Evolutionary conservation across 306 rosid species (phyloP).

Genomic region (Aeschynomene evenia): DNA sequence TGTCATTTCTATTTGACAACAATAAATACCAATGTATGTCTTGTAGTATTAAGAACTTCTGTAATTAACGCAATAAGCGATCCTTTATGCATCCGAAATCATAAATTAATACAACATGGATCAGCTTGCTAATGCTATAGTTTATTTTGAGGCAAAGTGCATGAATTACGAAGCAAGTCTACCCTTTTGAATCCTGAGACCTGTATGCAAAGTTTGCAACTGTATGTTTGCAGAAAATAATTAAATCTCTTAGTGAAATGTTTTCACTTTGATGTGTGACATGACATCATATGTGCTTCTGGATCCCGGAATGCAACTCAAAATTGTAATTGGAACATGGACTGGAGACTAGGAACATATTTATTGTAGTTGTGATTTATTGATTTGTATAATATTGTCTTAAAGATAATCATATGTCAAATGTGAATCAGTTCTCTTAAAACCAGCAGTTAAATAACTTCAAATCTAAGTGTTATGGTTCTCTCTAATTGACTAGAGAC

Average conservation of each 20-base stretch:
- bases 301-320: neutral
- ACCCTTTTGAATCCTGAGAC: neutral
- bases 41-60: slow-evolving; percentile 11
- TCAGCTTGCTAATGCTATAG: neutral
- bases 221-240: neutral
- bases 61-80: neutral
- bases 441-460: neutral
- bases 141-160: neutral
- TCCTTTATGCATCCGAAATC: neutral
- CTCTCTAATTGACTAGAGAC: neutral
- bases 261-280: neutral
- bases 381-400: neutral
- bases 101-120: neutral
- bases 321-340: neutral
- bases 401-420: neutral
- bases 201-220: neutral
- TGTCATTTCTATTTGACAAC: slow-evolving; percentile 4
- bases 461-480: neutral
- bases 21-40: neutral
- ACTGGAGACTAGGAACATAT: neutral
- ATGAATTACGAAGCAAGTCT: neutral
- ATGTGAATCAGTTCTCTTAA: neutral
- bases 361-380: neutral
- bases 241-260: neutral
- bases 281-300: neutral